Conservation (phyloP, 1,284 basidiomycete genomes). For the Heliocybe sulcata region DNA sequence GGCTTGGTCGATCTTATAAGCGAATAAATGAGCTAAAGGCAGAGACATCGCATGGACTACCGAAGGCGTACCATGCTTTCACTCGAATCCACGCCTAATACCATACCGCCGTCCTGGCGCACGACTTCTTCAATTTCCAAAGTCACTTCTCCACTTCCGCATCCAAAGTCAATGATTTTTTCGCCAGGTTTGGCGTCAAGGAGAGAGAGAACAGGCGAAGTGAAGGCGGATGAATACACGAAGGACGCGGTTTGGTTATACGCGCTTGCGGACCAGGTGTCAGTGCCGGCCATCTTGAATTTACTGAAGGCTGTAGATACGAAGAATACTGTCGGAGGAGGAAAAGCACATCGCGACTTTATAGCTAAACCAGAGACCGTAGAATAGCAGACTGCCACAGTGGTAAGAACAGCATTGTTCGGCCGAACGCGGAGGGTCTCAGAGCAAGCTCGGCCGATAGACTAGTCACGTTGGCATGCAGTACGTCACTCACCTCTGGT, state of each 20-base stretch:
- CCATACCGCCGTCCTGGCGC: slow-evolving; percentile 36
- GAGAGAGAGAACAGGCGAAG: slow-evolving; percentile 54
- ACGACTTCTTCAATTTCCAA: slow-evolving; percentile 47
- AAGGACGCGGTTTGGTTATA: slow-evolving; percentile 61
- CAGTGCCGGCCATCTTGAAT: background rate
- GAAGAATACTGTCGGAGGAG: too few species aligned
- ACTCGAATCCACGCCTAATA: slow-evolving; percentile 67
- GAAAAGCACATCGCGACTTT: too few species aligned
- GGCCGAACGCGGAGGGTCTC: too few species aligned
- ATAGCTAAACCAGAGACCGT: too few species aligned
- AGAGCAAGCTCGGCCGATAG: too few species aligned
- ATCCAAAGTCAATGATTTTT: slow-evolving; percentile 72
- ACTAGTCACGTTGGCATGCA: too few species aligned
- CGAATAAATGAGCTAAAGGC: background rate
- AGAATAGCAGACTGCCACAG: too few species aligned
- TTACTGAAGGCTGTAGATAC: background rate
- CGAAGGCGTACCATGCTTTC: slow-evolving; percentile 53
- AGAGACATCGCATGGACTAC: background rate
- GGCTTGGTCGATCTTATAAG: slow-evolving; percentile 49
- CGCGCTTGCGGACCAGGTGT: slow-evolving; percentile 38
- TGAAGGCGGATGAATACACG: slow-evolving; percentile 67
- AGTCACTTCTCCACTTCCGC: slow-evolving; percentile 77
- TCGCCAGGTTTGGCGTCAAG: slow-evolving; percentile 59
- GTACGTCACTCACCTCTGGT: too few species aligned
- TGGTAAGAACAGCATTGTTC: too few species aligned